Evolutionary conservation across 371 early-diverging fungal species (phyloP).

Genomic region (Syncephalastrum monosporum): DNA sequence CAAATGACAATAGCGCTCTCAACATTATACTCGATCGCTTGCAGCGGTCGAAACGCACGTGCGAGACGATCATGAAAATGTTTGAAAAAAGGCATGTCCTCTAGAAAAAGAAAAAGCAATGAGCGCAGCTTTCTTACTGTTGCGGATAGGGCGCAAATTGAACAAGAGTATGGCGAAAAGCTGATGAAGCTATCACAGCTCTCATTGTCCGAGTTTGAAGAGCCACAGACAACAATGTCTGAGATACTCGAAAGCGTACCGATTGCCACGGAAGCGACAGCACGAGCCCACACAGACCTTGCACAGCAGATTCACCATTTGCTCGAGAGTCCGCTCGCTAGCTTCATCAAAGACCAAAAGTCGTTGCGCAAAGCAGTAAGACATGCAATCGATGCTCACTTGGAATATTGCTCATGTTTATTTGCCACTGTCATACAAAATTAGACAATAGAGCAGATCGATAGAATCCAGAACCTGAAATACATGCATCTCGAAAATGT

Average conservation of each 20-base stretch:
- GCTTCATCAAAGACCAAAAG: conserved; percentile 25
- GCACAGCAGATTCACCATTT: conserved; percentile 30
- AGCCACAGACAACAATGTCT: conserved; percentile 17
- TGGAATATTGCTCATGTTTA: too few relatives aligned
- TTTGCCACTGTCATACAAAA: not conserved
- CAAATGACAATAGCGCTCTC: conserved; percentile 1
- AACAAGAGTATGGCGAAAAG: conserved; percentile 24
- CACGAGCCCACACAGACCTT: conserved; percentile 28
- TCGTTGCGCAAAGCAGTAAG: conserved; percentile 21
- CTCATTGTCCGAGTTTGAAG: conserved; percentile 20
- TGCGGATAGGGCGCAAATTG: conserved; percentile 22
- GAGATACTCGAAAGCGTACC: conserved; percentile 23
- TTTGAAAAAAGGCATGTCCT: conserved; percentile 4
- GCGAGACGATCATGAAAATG: conserved; percentile 6
- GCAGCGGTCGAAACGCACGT: conserved; percentile 5
- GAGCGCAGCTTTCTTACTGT: not conserved
- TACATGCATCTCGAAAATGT: conserved; percentile 19
- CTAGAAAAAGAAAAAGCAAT: not conserved
- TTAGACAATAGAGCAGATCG: conserved; percentile 16
- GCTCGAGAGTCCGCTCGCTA: conserved; percentile 21
- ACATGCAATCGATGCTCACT: not conserved
- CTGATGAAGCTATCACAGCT: conserved; percentile 23
- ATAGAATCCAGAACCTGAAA: conserved; percentile 15
- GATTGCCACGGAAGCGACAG: conserved; percentile 24
- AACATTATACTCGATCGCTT: conserved; percentile 1